A percentile compares a stretch with the other conserved stretches of the same genome.
Evolutionary conservation across 2,329 filamentous ascomycete species (phyloP).

Genomic region (Neopestalotiopsis sp.): DNA sequence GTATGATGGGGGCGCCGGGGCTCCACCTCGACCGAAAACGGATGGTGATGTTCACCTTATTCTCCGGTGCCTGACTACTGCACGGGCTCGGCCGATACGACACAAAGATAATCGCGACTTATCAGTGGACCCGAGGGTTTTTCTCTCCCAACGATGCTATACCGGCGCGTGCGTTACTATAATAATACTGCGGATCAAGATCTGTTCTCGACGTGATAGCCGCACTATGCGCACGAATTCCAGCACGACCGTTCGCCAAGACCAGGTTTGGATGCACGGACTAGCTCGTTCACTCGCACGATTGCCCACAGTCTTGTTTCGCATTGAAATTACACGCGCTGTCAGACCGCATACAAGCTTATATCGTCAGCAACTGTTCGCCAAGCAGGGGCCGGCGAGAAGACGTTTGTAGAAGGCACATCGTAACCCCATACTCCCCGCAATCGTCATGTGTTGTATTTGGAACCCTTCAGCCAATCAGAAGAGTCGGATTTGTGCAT

Average conservation of each 20-base stretch:
- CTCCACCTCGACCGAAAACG: constrained; percentile 4
- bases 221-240: neutral
- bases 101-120: neutral
- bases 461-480: constrained; percentile 2
- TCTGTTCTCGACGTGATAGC: constrained; percentile 9
- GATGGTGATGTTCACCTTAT: constrained; percentile 5
- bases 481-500: neutral
- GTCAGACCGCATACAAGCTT: neutral
- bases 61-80: constrained; percentile 6
- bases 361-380: neutral
- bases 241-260: neutral
- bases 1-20: neutral
- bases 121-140: neutral
- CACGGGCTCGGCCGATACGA: neutral
- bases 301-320: neutral
- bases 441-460: constrained; percentile 8
- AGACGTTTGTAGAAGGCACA: constrained; percentile 11
- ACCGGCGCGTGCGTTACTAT: neutral
- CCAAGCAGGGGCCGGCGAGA: neutral
- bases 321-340: constrained; percentile 3
- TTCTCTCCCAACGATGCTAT: neutral
- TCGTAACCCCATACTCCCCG: neutral
- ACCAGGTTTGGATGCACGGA: constrained; percentile 1
- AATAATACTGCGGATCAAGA: neutral
- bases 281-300: neutral